Evolutionary conservation across 345 rosid species (phyloP).

Genomic region (Bruguiera gymnorhiza): DNA sequence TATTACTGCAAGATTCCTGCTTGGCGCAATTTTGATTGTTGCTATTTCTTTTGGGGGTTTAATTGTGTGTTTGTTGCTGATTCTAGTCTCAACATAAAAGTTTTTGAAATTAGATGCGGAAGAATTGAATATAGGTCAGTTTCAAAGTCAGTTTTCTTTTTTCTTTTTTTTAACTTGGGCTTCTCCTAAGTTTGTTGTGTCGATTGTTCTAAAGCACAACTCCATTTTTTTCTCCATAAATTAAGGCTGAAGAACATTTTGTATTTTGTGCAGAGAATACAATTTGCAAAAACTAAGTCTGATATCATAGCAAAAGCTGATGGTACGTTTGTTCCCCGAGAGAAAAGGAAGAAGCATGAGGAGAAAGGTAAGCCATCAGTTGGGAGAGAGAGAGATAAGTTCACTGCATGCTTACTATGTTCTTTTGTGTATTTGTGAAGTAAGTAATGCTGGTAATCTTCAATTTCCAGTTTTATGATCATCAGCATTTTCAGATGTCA

Average conservation of each 20-base stretch:
- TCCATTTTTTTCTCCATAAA: neutral
- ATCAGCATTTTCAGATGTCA: too few relatives aligned
- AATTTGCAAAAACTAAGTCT: constrained; percentile 87
- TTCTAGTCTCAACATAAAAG: neutral
- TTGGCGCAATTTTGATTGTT: too few relatives aligned
- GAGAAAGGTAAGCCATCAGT: constrained; percentile 61
- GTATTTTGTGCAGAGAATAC: constrained; percentile 65
- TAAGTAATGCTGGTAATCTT: too few relatives aligned
- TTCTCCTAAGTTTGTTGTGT: neutral
- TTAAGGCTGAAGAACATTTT: constrained; percentile 2
- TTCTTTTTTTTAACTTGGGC: neutral
- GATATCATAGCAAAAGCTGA: constrained; percentile 93
- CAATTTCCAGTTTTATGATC: too few relatives aligned
- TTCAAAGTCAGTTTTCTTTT: too few relatives aligned
- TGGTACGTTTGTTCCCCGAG: constrained; percentile 96
- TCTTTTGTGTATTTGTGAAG: too few relatives aligned
- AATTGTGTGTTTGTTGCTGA: neutral
- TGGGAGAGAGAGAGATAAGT: too few relatives aligned
- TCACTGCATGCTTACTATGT: too few relatives aligned
- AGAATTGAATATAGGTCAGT: too few relatives aligned
- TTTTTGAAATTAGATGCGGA: too few relatives aligned
- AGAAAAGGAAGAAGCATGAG: constrained; percentile 89
- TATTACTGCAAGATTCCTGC: too few relatives aligned
- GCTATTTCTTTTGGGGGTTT: too few relatives aligned
- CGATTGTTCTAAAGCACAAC: neutral